Base-by-base conservation (phyloP, 73 alveolate genomes). In the Tetrahymena malaccensis region DNA sequence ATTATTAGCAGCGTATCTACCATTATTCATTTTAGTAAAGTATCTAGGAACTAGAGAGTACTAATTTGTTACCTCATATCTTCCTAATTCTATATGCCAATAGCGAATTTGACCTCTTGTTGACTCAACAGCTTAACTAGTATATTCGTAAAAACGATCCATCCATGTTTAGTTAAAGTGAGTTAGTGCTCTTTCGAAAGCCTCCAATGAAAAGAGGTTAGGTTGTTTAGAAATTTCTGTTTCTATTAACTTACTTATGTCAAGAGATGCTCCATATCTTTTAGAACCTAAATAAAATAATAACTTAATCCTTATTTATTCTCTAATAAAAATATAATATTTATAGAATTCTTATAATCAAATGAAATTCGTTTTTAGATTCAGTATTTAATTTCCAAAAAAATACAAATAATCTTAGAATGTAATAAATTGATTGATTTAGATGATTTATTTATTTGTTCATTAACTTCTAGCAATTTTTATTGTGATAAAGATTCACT, bases 11-110 rank as follows among this genome's bases (percentile, higher is more conserved):
- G 94, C 97, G 43, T 43, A 95, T 16, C 50, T 93, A 6, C 97
- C 97, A 95, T 95, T 95, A 89, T 94, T 85, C 85, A 95, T 56
- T 50, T 95, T 89, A 6, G 97, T 95, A 10, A 95, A 95, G 35
- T 95, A 95, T 89, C 97, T 85, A 0, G 95, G 95, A 33, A 95
- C 94, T 5, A 95, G 93, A 10, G 95, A 85, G 35, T 95, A 89
- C 27, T 94, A 94, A n/a, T 85, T 85, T 3, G 93, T 94, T 50
- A 95, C 94, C n/a, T 25, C 83, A 12, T n/a, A 93, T 19, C 93
- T 56, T 22, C 85, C 94, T 21, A 16, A n/a, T 33, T 58, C 94
- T 11, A 95, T 38, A 25, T 95, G 93, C 97, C 94, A 85, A 93
- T 94, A 95, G 70, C 93, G 93, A n/a, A 95, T 50, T 31, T 85